Evolutionary conservation across 441 rosid species (phyloP).

Genomic region (Theobroma grandiflorum): DNA sequence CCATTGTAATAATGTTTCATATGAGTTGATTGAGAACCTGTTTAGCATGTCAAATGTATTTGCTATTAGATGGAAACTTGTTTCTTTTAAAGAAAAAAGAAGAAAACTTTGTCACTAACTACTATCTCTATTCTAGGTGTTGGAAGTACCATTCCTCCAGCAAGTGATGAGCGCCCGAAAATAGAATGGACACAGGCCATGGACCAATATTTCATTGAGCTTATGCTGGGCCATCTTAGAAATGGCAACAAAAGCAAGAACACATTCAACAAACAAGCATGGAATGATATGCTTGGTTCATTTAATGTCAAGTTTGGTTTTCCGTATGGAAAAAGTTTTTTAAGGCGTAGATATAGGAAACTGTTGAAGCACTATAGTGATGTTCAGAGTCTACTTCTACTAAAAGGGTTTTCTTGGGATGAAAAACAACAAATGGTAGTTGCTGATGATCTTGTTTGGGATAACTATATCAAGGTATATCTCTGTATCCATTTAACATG

Average conservation of each 20-base stretch:
- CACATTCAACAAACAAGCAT: slow-evolving; percentile 50
- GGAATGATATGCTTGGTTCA: slow-evolving; percentile 53
- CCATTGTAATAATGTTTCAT: neutral
- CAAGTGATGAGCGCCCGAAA: slow-evolving; percentile 43
- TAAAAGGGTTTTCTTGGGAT: slow-evolving; percentile 62
- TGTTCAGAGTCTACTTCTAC: slow-evolving; percentile 45
- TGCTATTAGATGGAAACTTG: neutral
- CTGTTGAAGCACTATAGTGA: slow-evolving; percentile 46
- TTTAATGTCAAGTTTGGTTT: slow-evolving; percentile 50
- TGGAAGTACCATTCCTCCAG: slow-evolving; percentile 37
- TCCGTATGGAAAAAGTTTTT: slow-evolving; percentile 39
- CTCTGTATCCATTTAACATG: slow-evolving; percentile 17
- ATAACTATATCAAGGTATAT: slow-evolving; percentile 48
- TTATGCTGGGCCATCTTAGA: slow-evolving; percentile 51
- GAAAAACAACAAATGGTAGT: slow-evolving; percentile 42
- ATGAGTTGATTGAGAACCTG: slow-evolving; percentile 1
- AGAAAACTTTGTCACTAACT: slow-evolving; percentile 17
- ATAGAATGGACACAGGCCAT: slow-evolving; percentile 50
- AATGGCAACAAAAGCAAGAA: slow-evolving; percentile 43
- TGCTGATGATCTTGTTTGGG: slow-evolving; percentile 56
- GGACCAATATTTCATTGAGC: slow-evolving; percentile 58
- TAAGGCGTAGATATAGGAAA: slow-evolving; percentile 46
- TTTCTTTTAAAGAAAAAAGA: slow-evolving; percentile 10
- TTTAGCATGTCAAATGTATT: neutral
- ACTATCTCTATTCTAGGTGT: slow-evolving; percentile 32